Conservation (phyloP, 768 basidiomycete species). For the Boletus sp. region DNA sequence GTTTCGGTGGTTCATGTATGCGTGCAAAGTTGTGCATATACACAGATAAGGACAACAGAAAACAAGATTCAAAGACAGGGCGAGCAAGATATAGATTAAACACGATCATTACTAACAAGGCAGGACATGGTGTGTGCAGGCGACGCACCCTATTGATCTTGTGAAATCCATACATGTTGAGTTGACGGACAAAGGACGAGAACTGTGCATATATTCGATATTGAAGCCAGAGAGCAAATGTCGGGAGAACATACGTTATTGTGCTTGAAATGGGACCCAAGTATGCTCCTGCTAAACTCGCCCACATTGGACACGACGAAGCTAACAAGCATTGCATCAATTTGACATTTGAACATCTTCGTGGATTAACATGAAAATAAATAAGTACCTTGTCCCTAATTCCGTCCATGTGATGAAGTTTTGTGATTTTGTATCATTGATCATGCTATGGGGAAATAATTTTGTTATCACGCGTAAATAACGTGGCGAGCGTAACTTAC, state of each 20-base stretch:
- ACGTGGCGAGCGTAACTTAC: constrained; percentile 42
- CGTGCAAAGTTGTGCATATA: constrained; percentile 2
- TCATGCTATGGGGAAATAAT: constrained; percentile 57
- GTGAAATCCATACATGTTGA: constrained; percentile 97
- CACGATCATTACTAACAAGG: constrained; percentile 11
- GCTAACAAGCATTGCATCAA: constrained; percentile 28
- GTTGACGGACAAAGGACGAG: constrained; percentile 90
- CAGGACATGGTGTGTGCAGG: neutral
- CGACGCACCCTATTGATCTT: constrained; percentile 80
- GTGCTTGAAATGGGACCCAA: constrained; percentile 88
- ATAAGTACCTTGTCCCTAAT: constrained; percentile 58
- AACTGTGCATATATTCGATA: constrained; percentile 51
- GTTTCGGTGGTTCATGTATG: constrained; percentile 1
- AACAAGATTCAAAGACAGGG: neutral
- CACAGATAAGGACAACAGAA: neutral
- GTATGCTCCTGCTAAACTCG: constrained; percentile 81
- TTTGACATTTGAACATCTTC: neutral
- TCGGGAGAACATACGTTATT: constrained; percentile 65
- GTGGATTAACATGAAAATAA: neutral
- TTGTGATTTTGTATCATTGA: constrained; percentile 76
- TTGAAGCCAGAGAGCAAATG: neutral
- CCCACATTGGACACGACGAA: constrained; percentile 86
- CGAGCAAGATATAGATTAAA: constrained; percentile 1
- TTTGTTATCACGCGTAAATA: neutral
- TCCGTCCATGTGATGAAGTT: constrained; percentile 85